Percentiles rank a stretch among this genome's conserved stretches.
Conservation (phyloP, 2,329 filamentous ascomycete species). For the Rhexocercosporidium sp. region DNA sequence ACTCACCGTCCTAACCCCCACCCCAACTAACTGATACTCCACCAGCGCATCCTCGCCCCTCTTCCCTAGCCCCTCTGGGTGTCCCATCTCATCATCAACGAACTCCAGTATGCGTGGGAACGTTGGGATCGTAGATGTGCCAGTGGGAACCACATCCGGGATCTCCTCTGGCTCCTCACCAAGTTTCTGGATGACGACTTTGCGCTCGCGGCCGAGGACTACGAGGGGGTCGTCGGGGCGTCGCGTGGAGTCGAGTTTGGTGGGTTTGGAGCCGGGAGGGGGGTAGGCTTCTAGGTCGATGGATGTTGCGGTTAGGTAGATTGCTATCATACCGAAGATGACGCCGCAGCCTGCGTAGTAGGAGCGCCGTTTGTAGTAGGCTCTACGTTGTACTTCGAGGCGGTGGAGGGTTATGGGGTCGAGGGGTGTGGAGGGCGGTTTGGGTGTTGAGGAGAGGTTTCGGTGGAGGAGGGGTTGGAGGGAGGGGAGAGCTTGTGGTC, state of each 20-base stretch:
- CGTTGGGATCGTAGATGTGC: slow-evolving; percentile 40
- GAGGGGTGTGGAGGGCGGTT: slow-evolving; percentile 17
- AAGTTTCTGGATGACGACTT: slow-evolving; percentile 39
- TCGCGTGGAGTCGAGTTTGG: slow-evolving; percentile 32
- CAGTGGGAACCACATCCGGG: slow-evolving; percentile 43
- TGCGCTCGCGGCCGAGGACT: slow-evolving; percentile 38
- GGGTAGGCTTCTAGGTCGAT: slow-evolving; percentile 34
- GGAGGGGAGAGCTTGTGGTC: neutral
- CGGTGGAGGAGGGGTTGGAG: neutral
- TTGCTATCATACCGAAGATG: slow-evolving; percentile 39
- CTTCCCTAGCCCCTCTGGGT: slow-evolving; percentile 12
- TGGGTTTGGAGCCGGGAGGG: slow-evolving; percentile 14
- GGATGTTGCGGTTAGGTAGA: slow-evolving; percentile 39
- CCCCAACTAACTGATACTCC: slow-evolving; percentile 86
- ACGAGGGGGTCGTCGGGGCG: slow-evolving; percentile 37
- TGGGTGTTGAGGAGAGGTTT: slow-evolving; percentile 14
- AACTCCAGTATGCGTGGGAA: slow-evolving; percentile 41
- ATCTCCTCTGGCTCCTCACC: slow-evolving; percentile 45
- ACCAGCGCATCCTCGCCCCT: slow-evolving; percentile 42
- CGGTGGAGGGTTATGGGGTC: slow-evolving; percentile 40
- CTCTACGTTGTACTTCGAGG: slow-evolving; percentile 32
- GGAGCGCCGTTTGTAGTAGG: slow-evolving; percentile 40
- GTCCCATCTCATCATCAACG: slow-evolving; percentile 30
- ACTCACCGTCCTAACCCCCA: slow-evolving; percentile 88
- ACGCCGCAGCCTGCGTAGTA: slow-evolving; percentile 38